Base-by-base conservation (phyloP, 768 basidiomycete species). In the Naganishia vaughanmartiniae region DNA sequence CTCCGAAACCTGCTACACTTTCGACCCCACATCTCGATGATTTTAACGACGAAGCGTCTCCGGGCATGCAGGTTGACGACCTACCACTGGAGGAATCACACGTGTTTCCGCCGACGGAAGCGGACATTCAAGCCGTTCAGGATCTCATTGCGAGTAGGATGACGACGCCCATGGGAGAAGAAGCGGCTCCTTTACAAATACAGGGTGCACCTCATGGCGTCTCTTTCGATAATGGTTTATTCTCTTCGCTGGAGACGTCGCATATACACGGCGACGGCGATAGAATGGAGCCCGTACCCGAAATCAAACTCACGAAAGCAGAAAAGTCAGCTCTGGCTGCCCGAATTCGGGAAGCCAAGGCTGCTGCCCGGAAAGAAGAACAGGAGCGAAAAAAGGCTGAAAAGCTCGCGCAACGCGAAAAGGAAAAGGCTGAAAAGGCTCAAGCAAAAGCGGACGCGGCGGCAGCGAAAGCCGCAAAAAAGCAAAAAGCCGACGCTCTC, bases 361-460 rank as follows among this genome's bases (percentile, higher is more conserved):
- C 60, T 19, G 60, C 60, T 45, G 60, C 60, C 10, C 36, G 60
- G 42, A 63, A 63, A 45, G 60, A 63, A 63, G 60, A 63, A 30
- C 60, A 63, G 42, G 60, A 63, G 39, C 60, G 60, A 2, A 63
- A 63, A 21, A 63, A 63, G 26, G 60, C 60, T 10, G 60, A 63
- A 17, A 63, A 45, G 26, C 42, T 63, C 24, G 60, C 60, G 21
- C 60, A 63, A 34, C 65, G 54, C 60, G 69, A 54, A 39, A 63
- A 53, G 53, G 69, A 51, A 34, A 65, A 63, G 58, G 69, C 73
- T 39, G 60, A 65, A 45, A 75, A 76, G 73, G 74, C 69, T 11
- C 72, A 70, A 17, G 74, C 60, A 34, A 78, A 73, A 26, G 63
- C 58, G n/a, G 76, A 65, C n/a, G 67, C 69, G 28, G 60, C 21